Conservation (phyloP, 805 yeast genomes). For the Saccharomycopsis selenospora region DNA sequence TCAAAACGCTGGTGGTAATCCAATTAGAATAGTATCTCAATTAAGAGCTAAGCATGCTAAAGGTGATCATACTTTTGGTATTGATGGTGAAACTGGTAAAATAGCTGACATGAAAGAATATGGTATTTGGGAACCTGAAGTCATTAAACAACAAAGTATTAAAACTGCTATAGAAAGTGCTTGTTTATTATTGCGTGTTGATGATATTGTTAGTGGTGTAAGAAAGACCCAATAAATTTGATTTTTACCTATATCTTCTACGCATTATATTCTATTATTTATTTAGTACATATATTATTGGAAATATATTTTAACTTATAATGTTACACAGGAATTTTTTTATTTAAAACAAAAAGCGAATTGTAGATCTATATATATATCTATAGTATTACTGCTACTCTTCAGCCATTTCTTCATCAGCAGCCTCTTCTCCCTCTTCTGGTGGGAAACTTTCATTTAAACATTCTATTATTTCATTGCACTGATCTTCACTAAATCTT, state of each 20-base stretch:
- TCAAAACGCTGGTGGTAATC: slow-evolving; percentile 97
- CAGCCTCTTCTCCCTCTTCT: slow-evolving; percentile 10
- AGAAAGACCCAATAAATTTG: slow-evolving; percentile 43
- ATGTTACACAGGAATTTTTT: too few species aligned
- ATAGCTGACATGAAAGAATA: slow-evolving; percentile 91
- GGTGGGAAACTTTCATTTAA: slow-evolving; percentile 47
- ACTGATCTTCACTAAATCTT: slow-evolving; percentile 63
- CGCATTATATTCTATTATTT: neutral
- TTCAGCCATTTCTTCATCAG: slow-evolving; percentile 15
- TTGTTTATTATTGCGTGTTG: slow-evolving; percentile 87
- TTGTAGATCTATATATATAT: too few species aligned
- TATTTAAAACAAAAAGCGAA: too few species aligned
- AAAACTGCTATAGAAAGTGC: slow-evolving; percentile 99
- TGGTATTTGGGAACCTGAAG: slow-evolving; percentile 99
- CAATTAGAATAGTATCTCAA: slow-evolving; percentile 82
- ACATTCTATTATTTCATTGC: slow-evolving; percentile 50
- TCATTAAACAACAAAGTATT: slow-evolving; percentile 90
- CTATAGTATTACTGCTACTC: slow-evolving; percentile 4
- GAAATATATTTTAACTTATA: too few species aligned
- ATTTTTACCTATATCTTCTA: too few species aligned
- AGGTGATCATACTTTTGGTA: slow-evolving; percentile 79
- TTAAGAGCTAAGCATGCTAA: slow-evolving; percentile 95
- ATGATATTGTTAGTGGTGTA: slow-evolving; percentile 95
- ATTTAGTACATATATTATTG: too few species aligned
- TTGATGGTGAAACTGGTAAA: slow-evolving; percentile 92